A percentile compares a stretch with the other conserved stretches of the same genome.
phyloP scores from a whole-genome alignment of 441 rosid genomes.

The Adansonia madagascariensis region DNA sequence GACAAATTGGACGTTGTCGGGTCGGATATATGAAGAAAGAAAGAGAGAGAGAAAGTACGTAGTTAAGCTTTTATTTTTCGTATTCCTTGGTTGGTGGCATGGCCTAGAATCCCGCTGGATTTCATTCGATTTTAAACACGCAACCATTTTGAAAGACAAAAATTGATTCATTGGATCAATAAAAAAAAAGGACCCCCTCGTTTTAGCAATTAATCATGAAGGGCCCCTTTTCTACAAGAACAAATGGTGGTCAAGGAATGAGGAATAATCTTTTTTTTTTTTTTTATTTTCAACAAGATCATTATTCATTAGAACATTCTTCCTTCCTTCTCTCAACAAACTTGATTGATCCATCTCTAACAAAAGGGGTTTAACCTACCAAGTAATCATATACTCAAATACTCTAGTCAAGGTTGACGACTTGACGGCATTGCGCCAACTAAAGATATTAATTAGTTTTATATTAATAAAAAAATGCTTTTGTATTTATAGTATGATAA shows the following conservation, averaged over 20 bases:
- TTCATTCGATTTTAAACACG: neutral
- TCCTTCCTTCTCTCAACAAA: conserved; percentile 12
- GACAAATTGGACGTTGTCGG: conserved; percentile 3
- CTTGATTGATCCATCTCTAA: neutral
- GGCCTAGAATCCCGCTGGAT: conserved; percentile 21
- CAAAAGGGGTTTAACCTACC: neutral
- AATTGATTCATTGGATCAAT: conserved; percentile 8
- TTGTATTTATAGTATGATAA: neutral
- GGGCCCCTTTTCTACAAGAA: neutral
- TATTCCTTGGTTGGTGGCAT: conserved; percentile 26
- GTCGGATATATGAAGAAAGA: neutral
- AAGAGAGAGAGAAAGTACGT: neutral
- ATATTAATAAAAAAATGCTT: neutral
- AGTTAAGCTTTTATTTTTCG: conserved; percentile 19
- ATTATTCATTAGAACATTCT: conserved; percentile 24
- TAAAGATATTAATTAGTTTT: neutral
- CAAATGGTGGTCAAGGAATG: conserved; percentile 17
- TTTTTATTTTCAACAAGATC: conserved; percentile 13
- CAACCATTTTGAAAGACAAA: neutral
- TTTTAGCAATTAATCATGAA: neutral
- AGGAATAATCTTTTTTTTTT: neutral
- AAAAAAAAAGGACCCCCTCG: neutral
- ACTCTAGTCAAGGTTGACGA: conserved; percentile 5
- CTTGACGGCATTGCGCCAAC: neutral
- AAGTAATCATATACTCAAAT: conserved; percentile 1